Conservation (phyloP, 768 basidiomycete species). For the Amanita polypyramis region DNA sequence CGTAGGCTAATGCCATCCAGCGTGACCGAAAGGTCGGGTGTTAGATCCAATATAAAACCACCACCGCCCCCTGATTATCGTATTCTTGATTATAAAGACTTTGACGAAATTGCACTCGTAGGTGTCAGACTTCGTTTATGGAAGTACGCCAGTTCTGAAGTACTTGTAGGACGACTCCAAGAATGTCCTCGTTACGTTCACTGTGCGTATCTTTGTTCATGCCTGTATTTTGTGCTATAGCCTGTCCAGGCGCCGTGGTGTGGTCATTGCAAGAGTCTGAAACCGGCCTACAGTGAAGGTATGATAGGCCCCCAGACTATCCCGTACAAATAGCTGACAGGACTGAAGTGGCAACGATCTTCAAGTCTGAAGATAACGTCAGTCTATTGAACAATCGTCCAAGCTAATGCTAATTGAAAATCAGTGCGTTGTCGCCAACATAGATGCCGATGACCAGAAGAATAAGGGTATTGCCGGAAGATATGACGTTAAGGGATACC, state of each 20-base stretch:
- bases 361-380: conserved; percentile 70
- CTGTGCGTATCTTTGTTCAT: conserved; percentile 30
- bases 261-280: conserved; percentile 89
- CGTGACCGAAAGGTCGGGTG: conserved; percentile 61
- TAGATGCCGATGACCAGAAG: conserved; percentile 78
- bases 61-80: conserved; percentile 67
- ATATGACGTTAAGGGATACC: conserved; percentile 75
- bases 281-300: conserved; percentile 82
- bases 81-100: conserved; percentile 60
- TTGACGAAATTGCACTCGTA: conserved; percentile 66
- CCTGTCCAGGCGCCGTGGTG: conserved; percentile 62
- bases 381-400: conserved; percentile 12
- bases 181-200: conserved; percentile 80
- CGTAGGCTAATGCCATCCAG: conserved; percentile 25
- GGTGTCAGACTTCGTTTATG: conserved; percentile 8
- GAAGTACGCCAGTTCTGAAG: not conserved
- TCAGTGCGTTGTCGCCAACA: conserved; percentile 85
- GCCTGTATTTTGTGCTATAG: conserved; percentile 1
- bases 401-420: conserved; percentile 6
- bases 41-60: conserved; percentile 82
- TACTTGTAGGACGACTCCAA: conserved; percentile 50
- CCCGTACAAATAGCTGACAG: not conserved
- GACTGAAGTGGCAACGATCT: conserved; percentile 57
- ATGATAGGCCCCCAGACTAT: conserved; percentile 2
- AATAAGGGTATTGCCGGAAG: conserved; percentile 62